A percentile compares a stretch with the other conserved stretches of the same genome.
phyloP scores from a whole-genome alignment of 2,329 filamentous ascomycete genomes.

The Sporothrix pseudoabietina region DNA sequence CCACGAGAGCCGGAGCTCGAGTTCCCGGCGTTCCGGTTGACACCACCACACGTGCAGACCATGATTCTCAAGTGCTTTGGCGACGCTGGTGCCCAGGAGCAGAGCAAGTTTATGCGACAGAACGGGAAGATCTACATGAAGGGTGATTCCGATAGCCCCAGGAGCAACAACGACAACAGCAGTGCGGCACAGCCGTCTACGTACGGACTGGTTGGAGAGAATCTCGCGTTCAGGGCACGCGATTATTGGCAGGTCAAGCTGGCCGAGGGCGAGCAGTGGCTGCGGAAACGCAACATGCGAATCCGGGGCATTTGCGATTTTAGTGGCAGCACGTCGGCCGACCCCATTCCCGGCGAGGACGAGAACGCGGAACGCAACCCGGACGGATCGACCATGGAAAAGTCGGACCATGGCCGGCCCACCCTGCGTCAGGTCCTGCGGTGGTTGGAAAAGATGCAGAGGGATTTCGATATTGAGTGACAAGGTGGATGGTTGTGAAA shows the following conservation, averaged over 20 bases:
- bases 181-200: background rate
- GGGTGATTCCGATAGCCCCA: background rate
- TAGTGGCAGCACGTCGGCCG: background rate
- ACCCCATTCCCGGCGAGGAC: background rate
- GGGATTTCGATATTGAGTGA: background rate
- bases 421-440: conserved; percentile 23
- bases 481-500: background rate
- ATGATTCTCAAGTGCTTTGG: conserved; percentile 34
- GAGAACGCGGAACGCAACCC: background rate
- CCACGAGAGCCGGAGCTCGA: conserved; percentile 57
- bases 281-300: background rate
- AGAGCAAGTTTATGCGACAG: conserved; percentile 32
- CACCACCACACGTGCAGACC: conserved; percentile 29
- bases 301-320: background rate
- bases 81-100: conserved; percentile 23
- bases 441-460: conserved; percentile 18
- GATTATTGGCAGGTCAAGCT: conserved; percentile 26
- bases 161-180: background rate
- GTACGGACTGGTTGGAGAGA: conserved; percentile 17
- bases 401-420: conserved; percentile 24
- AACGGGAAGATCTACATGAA: conserved; percentile 34
- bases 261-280: conserved; percentile 26
- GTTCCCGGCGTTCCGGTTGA: conserved; percentile 53
- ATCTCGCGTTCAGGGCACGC: conserved; percentile 14
- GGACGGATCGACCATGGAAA: background rate